Percentiles rank a stretch among this genome's conserved stretches.
These are phyloP conservation scores for Xylaria sp. DNA, from an alignment of 2,329 filamentous ascomycete genomes.

Conservation along the genomic window DNA sequence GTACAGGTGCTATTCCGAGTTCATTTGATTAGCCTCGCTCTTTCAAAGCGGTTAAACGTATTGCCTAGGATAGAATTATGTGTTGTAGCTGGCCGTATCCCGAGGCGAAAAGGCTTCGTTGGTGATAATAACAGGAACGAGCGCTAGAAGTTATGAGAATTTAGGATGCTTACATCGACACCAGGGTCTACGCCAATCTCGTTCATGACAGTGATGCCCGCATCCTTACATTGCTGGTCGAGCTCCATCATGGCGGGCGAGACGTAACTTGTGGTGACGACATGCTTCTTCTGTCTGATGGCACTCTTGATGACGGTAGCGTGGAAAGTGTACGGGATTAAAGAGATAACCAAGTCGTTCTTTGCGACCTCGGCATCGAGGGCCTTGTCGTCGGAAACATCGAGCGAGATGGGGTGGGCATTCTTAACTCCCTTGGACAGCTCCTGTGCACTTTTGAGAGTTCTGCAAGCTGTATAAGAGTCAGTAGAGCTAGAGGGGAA, in stretches of 20 bases:
- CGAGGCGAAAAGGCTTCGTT: background rate
- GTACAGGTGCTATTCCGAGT: constrained; percentile 44
- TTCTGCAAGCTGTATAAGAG: constrained; percentile 73
- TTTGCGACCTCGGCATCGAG: constrained; percentile 82
- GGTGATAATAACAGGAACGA: background rate
- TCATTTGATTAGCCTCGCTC: background rate
- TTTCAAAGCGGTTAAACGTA: background rate
- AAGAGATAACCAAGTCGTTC: constrained; percentile 76
- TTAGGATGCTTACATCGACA: constrained; percentile 49
- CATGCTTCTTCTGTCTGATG: constrained; percentile 92
- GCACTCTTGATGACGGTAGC: constrained; percentile 89
- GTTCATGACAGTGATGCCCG: constrained; percentile 97
- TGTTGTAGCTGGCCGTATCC: background rate
- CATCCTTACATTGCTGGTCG: constrained; percentile 80
- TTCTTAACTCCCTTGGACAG: constrained; percentile 75
- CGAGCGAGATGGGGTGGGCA: constrained; percentile 78
- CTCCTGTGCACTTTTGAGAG: constrained; percentile 75
- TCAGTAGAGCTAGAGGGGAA: background rate
- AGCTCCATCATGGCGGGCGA: constrained; percentile 92
- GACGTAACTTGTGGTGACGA: constrained; percentile 94
- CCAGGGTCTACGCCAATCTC: constrained; percentile 85
- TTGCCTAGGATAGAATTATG: background rate
- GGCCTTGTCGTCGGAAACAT: constrained; percentile 77
- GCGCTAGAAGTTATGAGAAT: background rate
- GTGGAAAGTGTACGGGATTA: constrained; percentile 94